Evolutionary conservation across 192 early-diverging fungal species (phyloP).

Genomic region (Coemansia javaensis): DNA sequence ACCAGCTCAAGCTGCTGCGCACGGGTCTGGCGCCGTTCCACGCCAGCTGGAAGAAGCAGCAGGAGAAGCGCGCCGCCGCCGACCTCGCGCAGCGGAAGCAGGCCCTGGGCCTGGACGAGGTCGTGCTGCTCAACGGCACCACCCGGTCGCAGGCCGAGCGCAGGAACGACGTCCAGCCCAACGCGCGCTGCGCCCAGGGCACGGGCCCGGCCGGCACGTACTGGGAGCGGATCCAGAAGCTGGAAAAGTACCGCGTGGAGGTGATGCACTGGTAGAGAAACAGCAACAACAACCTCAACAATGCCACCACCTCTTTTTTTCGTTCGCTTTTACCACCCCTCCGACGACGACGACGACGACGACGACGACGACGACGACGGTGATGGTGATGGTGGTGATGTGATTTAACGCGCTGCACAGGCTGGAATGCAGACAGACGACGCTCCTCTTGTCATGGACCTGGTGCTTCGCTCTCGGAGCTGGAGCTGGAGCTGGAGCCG

Average conservation of each 20-base stretch:
- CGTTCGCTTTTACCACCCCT: no score
- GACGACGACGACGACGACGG: no score
- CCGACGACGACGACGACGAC: no score
- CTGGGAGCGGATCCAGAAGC: constrained; percentile 49
- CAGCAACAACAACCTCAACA: no score
- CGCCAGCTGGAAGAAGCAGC: constrained; percentile 36
- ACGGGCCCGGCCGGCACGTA: constrained; percentile 33
- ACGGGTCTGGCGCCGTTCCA: constrained; percentile 41
- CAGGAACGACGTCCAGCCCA: constrained; percentile 19
- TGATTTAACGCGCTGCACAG: no score
- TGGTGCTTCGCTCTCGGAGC: constrained; percentile 34
- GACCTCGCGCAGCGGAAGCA: constrained; percentile 38
- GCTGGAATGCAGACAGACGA: no score
- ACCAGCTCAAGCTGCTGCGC: constrained; percentile 42
- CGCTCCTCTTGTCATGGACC: background rate
- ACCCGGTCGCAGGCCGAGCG: constrained; percentile 44
- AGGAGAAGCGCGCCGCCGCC: constrained; percentile 28
- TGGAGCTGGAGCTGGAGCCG: constrained; percentile 23
- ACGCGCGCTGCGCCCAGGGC: constrained; percentile 41
- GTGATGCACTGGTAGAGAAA: constrained; percentile 43
- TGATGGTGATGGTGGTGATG: no score
- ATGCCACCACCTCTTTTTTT: background rate
- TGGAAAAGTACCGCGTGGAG: constrained; percentile 50
- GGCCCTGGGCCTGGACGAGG: constrained; percentile 45
- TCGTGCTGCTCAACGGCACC: constrained; percentile 42